Evolutionary conservation across 2,329 filamentous ascomycete genomes (phyloP).

Genomic region (Seiridium unicorne): DNA sequence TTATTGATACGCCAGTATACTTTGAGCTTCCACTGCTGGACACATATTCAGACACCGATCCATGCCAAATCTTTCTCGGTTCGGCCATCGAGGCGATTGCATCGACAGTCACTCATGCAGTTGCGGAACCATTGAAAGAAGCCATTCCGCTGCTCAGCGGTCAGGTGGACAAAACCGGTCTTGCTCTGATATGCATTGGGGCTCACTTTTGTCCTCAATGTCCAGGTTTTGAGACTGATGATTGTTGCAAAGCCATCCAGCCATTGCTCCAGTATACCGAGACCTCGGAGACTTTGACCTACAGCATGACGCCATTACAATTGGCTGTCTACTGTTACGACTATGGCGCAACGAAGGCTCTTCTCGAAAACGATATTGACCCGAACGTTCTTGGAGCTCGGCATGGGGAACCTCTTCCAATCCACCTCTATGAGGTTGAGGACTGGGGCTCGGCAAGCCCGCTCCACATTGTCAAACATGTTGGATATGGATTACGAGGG

Average conservation of each 20-base stretch:
- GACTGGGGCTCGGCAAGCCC: background rate
- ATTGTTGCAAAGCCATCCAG: background rate
- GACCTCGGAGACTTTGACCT: accelerated
- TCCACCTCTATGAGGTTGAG: background rate
- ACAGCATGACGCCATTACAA: background rate
- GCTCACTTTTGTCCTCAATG: background rate
- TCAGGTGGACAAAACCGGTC: background rate
- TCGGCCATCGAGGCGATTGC: background rate
- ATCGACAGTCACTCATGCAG: background rate
- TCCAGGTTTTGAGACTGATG: background rate
- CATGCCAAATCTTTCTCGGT: too few species aligned
- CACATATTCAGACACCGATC: too few species aligned
- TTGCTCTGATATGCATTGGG: background rate
- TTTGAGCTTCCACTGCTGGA: too few species aligned
- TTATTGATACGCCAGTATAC: too few species aligned
- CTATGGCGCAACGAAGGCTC: background rate
- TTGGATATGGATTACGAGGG: background rate
- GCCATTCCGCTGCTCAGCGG: background rate
- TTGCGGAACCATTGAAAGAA: background rate
- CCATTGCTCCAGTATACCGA: background rate
- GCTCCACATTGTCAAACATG: background rate
- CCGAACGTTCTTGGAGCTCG: background rate
- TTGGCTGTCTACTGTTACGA: background rate
- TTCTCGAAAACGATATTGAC: background rate
- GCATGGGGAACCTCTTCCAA: background rate